These are phyloP conservation scores for Colletotrichum liriopes DNA, from an alignment of 2,329 filamentous ascomycete genomes.

Conservation along the genomic window DNA sequence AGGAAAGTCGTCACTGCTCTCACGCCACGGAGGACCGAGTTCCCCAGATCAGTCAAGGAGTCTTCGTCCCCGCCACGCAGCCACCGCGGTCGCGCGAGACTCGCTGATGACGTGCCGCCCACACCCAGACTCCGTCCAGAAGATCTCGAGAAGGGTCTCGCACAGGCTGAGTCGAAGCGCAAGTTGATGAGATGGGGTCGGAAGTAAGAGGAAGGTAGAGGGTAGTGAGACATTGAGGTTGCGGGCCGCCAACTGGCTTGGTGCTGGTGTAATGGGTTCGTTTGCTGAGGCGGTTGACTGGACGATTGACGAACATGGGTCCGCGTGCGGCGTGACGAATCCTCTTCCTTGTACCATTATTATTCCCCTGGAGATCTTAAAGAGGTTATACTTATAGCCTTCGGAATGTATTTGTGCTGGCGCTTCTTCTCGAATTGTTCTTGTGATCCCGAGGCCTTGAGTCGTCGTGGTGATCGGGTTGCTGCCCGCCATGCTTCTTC, in stretches of 20 bases:
- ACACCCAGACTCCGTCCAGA: constrained; percentile 68
- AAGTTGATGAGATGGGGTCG: constrained; percentile 52
- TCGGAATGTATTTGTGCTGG: constrained; percentile 83
- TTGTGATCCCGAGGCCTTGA: constrained; percentile 51
- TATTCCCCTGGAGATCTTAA: constrained; percentile 45
- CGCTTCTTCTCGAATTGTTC: constrained; percentile 73
- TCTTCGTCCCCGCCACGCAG: constrained; percentile 42
- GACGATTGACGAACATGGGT: constrained; percentile 22
- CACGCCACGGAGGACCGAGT: constrained; percentile 74
- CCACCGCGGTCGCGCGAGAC: constrained; percentile 34
- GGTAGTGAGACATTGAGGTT: neutral
- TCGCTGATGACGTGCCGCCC: constrained; percentile 71
- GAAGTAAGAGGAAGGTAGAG: constrained; percentile 12
- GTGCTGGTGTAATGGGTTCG: constrained; percentile 34
- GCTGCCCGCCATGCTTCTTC: constrained; percentile 51
- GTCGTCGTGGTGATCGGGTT: constrained; percentile 46
- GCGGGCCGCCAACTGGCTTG: constrained; percentile 37
- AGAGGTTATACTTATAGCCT: constrained; percentile 65
- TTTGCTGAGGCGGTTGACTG: constrained; percentile 22
- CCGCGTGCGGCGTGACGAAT: constrained; percentile 32
- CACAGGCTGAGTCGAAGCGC: constrained; percentile 55
- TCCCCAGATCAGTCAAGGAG: constrained; percentile 71
- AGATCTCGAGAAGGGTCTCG: constrained; percentile 73
- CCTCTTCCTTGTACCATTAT: constrained; percentile 38
- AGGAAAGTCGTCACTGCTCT: constrained; percentile 73